phyloP scores from a whole-genome alignment of 805 yeast species.

The Maudiozyma pseudohumilis region DNA sequence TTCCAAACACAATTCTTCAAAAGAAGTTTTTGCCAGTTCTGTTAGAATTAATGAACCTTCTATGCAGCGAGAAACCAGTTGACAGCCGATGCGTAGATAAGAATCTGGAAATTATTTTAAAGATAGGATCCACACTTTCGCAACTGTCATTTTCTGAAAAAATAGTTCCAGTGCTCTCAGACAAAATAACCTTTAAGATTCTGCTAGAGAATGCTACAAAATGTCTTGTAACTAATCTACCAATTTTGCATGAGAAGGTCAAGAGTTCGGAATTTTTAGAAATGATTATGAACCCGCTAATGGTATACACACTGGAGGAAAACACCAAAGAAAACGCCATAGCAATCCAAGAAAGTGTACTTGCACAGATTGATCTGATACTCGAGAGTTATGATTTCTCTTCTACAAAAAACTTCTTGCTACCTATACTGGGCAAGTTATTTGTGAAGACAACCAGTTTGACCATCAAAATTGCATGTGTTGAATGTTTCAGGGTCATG shows the following conservation, averaged over 20 bases:
- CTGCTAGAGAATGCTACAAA: slow-evolving; percentile 21
- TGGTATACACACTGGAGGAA: slow-evolving; percentile 19
- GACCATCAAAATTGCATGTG: slow-evolving; percentile 62
- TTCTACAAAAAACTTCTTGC: slow-evolving; percentile 60
- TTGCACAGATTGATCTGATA: slow-evolving; percentile 35
- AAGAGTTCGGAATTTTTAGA: slow-evolving; percentile 41
- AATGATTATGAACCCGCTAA: slow-evolving; percentile 20
- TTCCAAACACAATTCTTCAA: slow-evolving; percentile 47
- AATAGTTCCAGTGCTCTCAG: slow-evolving; percentile 37
- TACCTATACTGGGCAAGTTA: slow-evolving; percentile 60
- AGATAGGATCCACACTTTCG: slow-evolving; percentile 58
- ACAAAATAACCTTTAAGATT: slow-evolving; percentile 13
- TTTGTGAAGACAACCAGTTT: slow-evolving; percentile 80
- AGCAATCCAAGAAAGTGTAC: slow-evolving; percentile 42
- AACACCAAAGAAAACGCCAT: slow-evolving; percentile 14
- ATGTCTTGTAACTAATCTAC: slow-evolving; percentile 40
- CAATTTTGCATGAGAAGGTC: slow-evolving; percentile 39
- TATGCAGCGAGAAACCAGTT: slow-evolving; percentile 29
- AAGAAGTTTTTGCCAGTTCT: slow-evolving; percentile 70
- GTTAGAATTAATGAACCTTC: slow-evolving; percentile 37
- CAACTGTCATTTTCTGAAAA: slow-evolving; percentile 69
- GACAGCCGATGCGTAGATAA: slow-evolving; percentile 33
- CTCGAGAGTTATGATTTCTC: slow-evolving; percentile 51
- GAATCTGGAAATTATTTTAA: slow-evolving; percentile 43
- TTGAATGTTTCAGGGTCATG: slow-evolving; percentile 48